Evolutionary conservation across 2,329 filamentous ascomycete genomes (phyloP), one percentile per base, ranked within the genome.

Genomic region (Fusarium sp.): DNA sequence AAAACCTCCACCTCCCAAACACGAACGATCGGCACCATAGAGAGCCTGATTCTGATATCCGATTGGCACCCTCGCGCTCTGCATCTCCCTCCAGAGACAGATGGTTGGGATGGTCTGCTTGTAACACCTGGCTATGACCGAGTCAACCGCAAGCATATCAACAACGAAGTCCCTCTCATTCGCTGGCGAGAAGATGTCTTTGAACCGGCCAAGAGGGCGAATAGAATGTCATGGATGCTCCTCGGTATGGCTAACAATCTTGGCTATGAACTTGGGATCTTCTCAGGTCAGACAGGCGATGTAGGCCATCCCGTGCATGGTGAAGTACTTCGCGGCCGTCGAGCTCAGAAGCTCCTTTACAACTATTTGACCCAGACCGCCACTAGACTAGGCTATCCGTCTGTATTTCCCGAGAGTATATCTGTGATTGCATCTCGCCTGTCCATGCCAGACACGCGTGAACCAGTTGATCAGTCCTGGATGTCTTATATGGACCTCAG

Each of bases 171-270:
- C 0, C 72, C 72, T 1, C 73, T 78, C 0, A 72, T 78, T 37
- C 67, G 76, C 1, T 78, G 76, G 76, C 54, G 70, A 3, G 71
- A 77, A 12, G 76, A 78, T 28, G 76, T 78, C 5, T 78, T 78
- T 40, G 69, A 77, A 15, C 76, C 76, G 3, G 75, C 76, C 0
- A 76, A 77, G 42, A 49, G 76, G 40, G 73, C 76, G 1, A 75
- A 77, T 11, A 66, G 75, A 33, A 78, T 78, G 76, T 78, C 76
- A 2, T 78, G 75, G 76, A 78, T 78, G 76, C 72, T 78, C 3
- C 30, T 78, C 1, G 76, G 76, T 4, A 66, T 75, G 59, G 76
- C 76, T 0, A 72, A 62, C 9, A 74, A 70, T n/a, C 16, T 60
- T 75, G 3, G 72, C 56, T 74, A 77, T 18, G 75, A 77, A 43